Base-by-base conservation (phyloP, 2,329 filamentous ascomycete genomes). In the Arthrobotrys sphaeroides region DNA sequence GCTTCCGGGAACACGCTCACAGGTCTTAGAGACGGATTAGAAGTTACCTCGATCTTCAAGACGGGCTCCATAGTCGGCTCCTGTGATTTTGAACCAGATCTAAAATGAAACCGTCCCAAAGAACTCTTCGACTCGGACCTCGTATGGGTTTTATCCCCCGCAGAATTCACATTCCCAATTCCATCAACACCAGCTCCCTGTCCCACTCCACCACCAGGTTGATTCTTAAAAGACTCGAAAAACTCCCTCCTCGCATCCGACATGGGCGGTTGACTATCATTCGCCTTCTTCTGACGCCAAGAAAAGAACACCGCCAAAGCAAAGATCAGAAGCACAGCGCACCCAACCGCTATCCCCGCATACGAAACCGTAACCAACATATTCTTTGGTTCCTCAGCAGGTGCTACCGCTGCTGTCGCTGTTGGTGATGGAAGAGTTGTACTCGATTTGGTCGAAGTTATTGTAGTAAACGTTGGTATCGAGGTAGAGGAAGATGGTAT, bases 331-430 rank as follows among this genome's bases (percentile, higher is more conserved):
- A 75, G 22, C 1, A 75, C 59, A 18, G 72, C 12, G 18, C 47
- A 66, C 6, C 72, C 65, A 31, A 75, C 72, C 18, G 55, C 72
- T 7, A 75, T 69, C 9, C 72, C 72, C 13, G 60, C 28, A 22
- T 59, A 75, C 9, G 72, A 75, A 49, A 75, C 61, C 5, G 64
- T 75, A 45, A 47, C 49, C 16, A 75, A 33, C 72, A 69, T 75
- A n/a, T 55, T 55, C 9, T 38, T 38, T 18, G 51, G 51, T 55
- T 55, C 51, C 26, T 59, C 43, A 26, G 64, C 33, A 7, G 36
- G 38, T 24, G 55, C 40, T 3, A 10, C 22, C 22, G 36, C 45
- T 66, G 47, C 10, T 5, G 49, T 13, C 16, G 28, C 10, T 40
- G 55, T 61, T 22, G 36, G 18, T 36, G 64, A 42, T 20, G 55